A percentile compares a stretch with the other conserved stretches of the same genome.
Evolutionary conservation across 371 early-diverging fungal species (phyloP).

Genomic region (Thermomucor indicae-seudaticae): DNA sequence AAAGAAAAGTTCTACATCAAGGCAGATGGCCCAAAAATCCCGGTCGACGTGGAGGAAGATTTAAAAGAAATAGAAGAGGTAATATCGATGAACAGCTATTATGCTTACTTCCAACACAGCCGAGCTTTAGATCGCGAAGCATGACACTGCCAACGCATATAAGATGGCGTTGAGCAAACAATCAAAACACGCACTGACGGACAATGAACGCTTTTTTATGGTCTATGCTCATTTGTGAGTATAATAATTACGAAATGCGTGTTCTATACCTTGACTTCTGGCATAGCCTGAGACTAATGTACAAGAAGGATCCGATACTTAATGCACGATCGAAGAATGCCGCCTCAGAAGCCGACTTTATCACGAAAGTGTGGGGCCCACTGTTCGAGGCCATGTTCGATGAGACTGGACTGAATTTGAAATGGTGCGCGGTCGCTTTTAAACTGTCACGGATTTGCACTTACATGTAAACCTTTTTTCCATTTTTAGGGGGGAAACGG

Average conservation of each 20-base stretch:
- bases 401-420: not conserved
- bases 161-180: not conserved
- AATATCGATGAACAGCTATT: too few relatives aligned
- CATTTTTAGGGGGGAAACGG: not conserved
- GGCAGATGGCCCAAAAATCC: too few relatives aligned
- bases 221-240: not conserved
- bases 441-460: not conserved
- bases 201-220: not conserved
- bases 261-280: not conserved
- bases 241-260: not conserved
- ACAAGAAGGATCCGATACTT: not conserved
- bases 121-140: too few relatives aligned
- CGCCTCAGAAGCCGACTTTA: not conserved
- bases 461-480: too few relatives aligned
- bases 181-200: not conserved
- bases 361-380: not conserved
- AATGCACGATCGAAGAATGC: not conserved
- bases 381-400: not conserved
- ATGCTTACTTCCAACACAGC: too few relatives aligned
- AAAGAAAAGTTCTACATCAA: too few relatives aligned
- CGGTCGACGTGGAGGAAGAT: too few relatives aligned
- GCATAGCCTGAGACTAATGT: too few relatives aligned
- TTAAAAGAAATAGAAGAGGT: too few relatives aligned
- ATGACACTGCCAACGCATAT: not conserved
- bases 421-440: not conserved